phyloP scores from a whole-genome alignment of 2,329 filamentous ascomycete species.

The Claviceps humidiphila region DNA sequence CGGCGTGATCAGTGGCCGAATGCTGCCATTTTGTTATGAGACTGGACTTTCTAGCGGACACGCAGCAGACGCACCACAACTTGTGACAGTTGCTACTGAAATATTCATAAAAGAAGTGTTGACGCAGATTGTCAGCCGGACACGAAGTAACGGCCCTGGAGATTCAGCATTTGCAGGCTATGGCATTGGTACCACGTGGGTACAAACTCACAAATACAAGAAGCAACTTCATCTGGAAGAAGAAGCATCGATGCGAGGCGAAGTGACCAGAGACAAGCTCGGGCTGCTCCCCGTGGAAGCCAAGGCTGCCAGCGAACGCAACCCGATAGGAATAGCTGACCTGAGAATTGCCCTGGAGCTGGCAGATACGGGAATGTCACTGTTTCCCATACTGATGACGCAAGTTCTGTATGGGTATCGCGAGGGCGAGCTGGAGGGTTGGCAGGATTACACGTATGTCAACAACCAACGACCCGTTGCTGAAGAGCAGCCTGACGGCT shows the following conservation, averaged over 20 bases:
- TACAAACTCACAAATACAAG: conserved; percentile 69
- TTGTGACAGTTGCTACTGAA: conserved; percentile 53
- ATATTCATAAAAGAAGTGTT: conserved; percentile 55
- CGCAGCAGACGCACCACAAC: conserved; percentile 44
- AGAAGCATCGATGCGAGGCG: conserved; percentile 56
- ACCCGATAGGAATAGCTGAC: conserved; percentile 65
- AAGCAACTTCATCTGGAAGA: conserved; percentile 66
- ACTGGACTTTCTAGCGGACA: conserved; percentile 48
- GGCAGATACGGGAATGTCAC: conserved; percentile 60
- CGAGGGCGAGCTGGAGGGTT: conserved; percentile 62
- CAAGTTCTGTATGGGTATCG: conserved; percentile 58
- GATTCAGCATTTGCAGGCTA: conserved; percentile 48
- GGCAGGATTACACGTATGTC: conserved; percentile 45
- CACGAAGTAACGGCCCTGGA: conserved; percentile 50
- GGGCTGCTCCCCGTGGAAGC: conserved; percentile 72
- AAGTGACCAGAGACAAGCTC: conserved; percentile 58
- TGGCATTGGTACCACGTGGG: conserved; percentile 53
- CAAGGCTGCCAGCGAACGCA: conserved; percentile 58
- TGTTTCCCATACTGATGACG: conserved; percentile 63
- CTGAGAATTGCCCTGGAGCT: conserved; percentile 63
- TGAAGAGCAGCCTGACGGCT: conserved; percentile 15
- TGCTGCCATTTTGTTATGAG: conserved; percentile 58
- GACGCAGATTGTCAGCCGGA: conserved; percentile 49
- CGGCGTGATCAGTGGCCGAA: conserved; percentile 47
- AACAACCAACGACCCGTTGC: conserved; percentile 21